phyloP scores from a whole-genome alignment of 208 protist genomes.

The Acanthamoeba healyi region DNA sequence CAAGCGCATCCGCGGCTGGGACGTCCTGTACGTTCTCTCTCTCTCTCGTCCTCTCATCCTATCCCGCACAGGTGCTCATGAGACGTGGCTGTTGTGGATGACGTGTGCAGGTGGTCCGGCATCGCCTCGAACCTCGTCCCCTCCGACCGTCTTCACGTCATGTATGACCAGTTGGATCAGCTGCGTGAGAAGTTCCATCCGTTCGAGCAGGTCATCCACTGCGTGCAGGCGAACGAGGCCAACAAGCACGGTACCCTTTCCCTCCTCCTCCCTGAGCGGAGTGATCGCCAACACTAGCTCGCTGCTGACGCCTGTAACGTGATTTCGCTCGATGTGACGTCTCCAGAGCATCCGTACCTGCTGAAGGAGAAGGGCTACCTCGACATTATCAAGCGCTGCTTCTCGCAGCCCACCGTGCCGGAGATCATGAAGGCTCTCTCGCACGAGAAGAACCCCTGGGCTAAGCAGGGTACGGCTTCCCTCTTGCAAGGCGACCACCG shows the following conservation, averaged over 20 bases:
- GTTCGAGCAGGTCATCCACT: slow-evolving; percentile 3
- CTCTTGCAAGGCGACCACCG: neutral
- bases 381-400: slow-evolving; percentile 64
- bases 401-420: slow-evolving; percentile 17
- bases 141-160: neutral
- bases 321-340: neutral
- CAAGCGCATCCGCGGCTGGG: slow-evolving; percentile 54
- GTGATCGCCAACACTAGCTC: too few species aligned
- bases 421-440: slow-evolving; percentile 64
- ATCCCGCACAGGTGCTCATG: too few species aligned
- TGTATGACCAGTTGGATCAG: slow-evolving; percentile 28
- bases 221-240: slow-evolving; percentile 3
- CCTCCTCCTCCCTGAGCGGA: neutral
- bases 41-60: neutral
- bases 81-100: too few species aligned
- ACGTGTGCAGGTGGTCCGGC: neutral
- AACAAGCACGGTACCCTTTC: neutral
- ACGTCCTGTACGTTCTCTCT: slow-evolving; percentile 1
- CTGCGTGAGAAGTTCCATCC: neutral
- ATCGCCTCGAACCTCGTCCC: slow-evolving; percentile 16
- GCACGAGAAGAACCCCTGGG: slow-evolving; percentile 42
- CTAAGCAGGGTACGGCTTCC: slow-evolving; percentile 27
- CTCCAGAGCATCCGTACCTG: slow-evolving; percentile 14
- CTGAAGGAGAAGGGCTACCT: slow-evolving; percentile 63
- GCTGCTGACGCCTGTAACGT: too few species aligned